Percentiles rank a stretch among this genome's conserved stretches.
Evolutionary conservation across 75 land plant species (phyloP).

Genomic region (Pinus taeda): DNA sequence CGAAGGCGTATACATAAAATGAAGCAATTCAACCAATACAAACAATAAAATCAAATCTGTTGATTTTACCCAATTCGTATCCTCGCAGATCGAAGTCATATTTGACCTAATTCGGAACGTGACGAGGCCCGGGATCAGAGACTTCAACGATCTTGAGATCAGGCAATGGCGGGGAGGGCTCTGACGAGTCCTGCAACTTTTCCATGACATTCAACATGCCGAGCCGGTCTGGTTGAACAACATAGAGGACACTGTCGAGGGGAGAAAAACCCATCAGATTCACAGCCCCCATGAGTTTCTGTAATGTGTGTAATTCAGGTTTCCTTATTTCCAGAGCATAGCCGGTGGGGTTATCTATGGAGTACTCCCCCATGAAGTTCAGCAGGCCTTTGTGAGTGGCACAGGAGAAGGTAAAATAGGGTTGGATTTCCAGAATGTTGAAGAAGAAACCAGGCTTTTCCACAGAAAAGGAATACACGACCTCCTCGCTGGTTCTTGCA

Average conservation of each 20-base stretch:
- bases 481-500: neutral
- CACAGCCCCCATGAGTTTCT: constrained; percentile 4
- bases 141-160: neutral
- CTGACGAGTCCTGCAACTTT: neutral
- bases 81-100: no score
- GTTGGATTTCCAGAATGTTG: neutral
- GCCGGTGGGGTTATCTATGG: neutral
- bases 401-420: constrained; percentile 5
- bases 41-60: no score
- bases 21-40: no score
- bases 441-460: neutral
- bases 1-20: no score
- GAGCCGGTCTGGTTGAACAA: neutral
- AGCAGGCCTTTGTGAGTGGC: neutral
- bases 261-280: neutral
- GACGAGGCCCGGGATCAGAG: neutral
- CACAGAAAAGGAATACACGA: neutral
- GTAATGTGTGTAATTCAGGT: neutral
- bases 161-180: neutral
- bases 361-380: neutral
- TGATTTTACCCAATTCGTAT: no score
- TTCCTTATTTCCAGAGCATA: constrained; percentile 10
- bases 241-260: neutral
- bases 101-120: no score
- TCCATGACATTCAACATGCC: constrained; percentile 5